These are phyloP conservation scores for Physcomitrium patens DNA, from an alignment of 225 moss, liverwort and hornwort genomes.

Conservation along the genomic window DNA sequence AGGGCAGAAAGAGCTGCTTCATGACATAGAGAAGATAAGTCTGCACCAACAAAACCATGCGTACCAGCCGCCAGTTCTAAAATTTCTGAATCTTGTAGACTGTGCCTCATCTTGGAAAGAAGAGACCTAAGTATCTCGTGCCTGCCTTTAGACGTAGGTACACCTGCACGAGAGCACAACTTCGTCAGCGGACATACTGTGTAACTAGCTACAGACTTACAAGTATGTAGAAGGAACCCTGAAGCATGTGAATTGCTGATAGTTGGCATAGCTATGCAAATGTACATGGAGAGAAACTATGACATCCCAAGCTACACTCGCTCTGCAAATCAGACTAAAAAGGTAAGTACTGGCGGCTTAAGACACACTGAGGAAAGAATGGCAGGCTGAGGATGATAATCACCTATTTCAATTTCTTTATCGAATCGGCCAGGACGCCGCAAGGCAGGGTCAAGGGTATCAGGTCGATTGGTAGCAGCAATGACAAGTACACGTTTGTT, in stretches of 20 bases:
- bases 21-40: slow-evolving; percentile 84
- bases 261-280: slow-evolving; percentile 4
- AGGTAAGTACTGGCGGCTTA: neutral
- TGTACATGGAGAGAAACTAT: slow-evolving; percentile 8
- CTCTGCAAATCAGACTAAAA: slow-evolving; percentile 13
- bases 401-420: slow-evolving; percentile 94
- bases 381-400: slow-evolving; percentile 13
- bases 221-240: slow-evolving; percentile 8
- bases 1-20: slow-evolving; percentile 95
- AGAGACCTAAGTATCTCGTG: slow-evolving; percentile 71
- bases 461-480: slow-evolving; percentile 90
- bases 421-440: slow-evolving; percentile 96
- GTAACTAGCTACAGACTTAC: neutral
- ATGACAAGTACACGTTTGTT: slow-evolving; percentile 77
- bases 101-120: slow-evolving; percentile 70
- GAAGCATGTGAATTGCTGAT: slow-evolving; percentile 3
- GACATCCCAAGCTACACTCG: slow-evolving; percentile 15
- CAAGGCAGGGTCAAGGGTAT: slow-evolving; percentile 92
- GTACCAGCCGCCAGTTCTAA: slow-evolving; percentile 81
- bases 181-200: slow-evolving; percentile 1
- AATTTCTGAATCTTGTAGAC: slow-evolving; percentile 56
- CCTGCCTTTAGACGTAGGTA: slow-evolving; percentile 86
- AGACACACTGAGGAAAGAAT: slow-evolving; percentile 10
- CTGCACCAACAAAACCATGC: slow-evolving; percentile 98
- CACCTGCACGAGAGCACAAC: slow-evolving; percentile 57